Conservation (phyloP, 768 basidiomycete species). For the Rhizopogon rudus region DNA sequence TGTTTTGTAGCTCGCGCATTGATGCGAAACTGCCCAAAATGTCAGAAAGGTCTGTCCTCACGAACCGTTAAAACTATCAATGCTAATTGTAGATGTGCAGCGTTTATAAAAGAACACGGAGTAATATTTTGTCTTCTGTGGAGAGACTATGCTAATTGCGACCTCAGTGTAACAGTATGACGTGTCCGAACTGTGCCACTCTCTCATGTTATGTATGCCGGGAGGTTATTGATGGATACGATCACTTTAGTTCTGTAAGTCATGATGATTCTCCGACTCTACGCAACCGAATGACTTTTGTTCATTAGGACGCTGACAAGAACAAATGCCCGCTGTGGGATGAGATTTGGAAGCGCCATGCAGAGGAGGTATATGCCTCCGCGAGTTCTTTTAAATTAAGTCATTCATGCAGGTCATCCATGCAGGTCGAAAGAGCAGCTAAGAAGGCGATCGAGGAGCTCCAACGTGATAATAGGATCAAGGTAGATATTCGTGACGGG, state of each 20-base stretch:
- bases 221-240: slow-evolving; percentile 65
- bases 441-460: slow-evolving; percentile 62
- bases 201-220: slow-evolving; percentile 86
- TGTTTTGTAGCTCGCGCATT: slow-evolving; percentile 59
- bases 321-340: slow-evolving; percentile 69
- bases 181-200: slow-evolving; percentile 64
- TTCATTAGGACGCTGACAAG: slow-evolving; percentile 24
- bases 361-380: slow-evolving; percentile 45
- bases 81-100: slow-evolving; percentile 5
- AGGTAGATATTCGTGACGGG: slow-evolving; percentile 40
- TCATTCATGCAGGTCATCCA: not conserved
- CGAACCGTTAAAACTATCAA: not conserved
- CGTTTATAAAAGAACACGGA: too few relatives aligned
- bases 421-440: slow-evolving; percentile 64
- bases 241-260: slow-evolving; percentile 61
- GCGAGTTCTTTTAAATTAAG: not conserved
- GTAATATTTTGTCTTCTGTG: slow-evolving; percentile 31
- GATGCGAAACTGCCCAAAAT: slow-evolving; percentile 86
- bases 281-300: not conserved
- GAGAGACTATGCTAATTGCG: not conserved
- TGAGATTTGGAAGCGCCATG: slow-evolving; percentile 55
- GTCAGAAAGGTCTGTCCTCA: slow-evolving; percentile 57
- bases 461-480: slow-evolving; percentile 46
- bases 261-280: not conserved
- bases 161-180: slow-evolving; percentile 87